Conservation (phyloP, 1,139 yeast genomes). For the Lodderomyces parapsilosis region DNA sequence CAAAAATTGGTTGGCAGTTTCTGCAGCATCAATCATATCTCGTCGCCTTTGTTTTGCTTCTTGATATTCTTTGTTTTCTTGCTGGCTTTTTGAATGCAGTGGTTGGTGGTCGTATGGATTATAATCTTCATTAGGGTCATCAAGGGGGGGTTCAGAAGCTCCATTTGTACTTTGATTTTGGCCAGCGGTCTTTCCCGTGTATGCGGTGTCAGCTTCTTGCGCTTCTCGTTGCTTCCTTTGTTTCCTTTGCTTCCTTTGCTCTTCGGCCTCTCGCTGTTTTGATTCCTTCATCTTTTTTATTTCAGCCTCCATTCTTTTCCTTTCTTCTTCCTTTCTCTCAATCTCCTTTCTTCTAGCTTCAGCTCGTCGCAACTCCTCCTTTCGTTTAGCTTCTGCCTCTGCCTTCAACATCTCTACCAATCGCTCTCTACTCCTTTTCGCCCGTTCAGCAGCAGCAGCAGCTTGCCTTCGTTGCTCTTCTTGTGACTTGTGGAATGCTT, state of each 20-base stretch:
- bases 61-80: conserved; percentile 1
- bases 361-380: conserved; percentile 12
- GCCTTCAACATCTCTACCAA: conserved; percentile 13
- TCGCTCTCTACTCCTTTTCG: conserved; percentile 12
- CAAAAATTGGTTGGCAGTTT: conserved; percentile 3
- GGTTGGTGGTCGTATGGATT: neutral
- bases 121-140: neutral
- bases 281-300: conserved; percentile 7
- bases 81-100: neutral
- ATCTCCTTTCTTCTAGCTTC: conserved; percentile 10
- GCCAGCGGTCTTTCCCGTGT: neutral
- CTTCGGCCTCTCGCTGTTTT: conserved; percentile 7
- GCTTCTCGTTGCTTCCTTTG: conserved; percentile 7
- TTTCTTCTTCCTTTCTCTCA: conserved; percentile 10
- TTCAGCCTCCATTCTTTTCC: conserved; percentile 5
- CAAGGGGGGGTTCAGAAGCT: neutral
- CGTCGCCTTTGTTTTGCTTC: conserved; percentile 5
- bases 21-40: conserved; percentile 4
- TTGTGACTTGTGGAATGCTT: conserved; percentile 20
- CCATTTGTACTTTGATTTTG: neutral
- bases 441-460: conserved; percentile 12
- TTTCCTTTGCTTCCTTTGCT: conserved; percentile 8
- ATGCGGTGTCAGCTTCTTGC: conserved; percentile 1
- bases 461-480: conserved; percentile 14
- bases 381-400: conserved; percentile 13